Base-by-base conservation (phyloP, 768 basidiomycete genomes). In the Mycena chlorophos region DNA sequence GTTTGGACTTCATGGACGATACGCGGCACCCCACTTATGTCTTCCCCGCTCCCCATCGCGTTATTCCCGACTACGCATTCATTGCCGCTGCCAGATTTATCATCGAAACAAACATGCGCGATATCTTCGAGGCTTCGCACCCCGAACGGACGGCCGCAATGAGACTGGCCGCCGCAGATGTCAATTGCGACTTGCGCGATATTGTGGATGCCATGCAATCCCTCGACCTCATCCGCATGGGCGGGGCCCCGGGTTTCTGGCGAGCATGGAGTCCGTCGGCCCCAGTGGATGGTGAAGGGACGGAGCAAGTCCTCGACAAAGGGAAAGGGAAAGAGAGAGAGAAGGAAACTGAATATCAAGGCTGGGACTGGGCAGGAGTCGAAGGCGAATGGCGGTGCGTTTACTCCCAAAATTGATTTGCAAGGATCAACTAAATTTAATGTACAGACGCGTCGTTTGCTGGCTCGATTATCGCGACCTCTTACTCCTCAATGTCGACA, bases 321-420 rank as follows among this genome's bases (percentile, higher is more conserved):
- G 61, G 67, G 14, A 70, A 68, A 31, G 62, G 61, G 10, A 65
- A 64, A 38, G 62, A 46, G 13, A 60, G 60, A 1, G 58, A 59
- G 2, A 25, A 52, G 10, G 60, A 64, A 27, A 63, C 57, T 22
- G 59, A 66, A 46, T 46, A 26, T 25, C 6, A 65, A 4, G 82
- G 82, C 3, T 83, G 80, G 81, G 82, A 84, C 61, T 85, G 84
- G 83, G 83, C 82, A 1, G 83, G 80, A 6, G 79, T 76, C 2
- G 65, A 72, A 39, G 83, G 83, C 17, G 69, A 74, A 47, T 85
- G 82, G 81, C 73, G 75, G 82, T 82, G 61, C 62, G 79, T 69
- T 3, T 2, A n/a, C n/a, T 10, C 14, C 28, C 45, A 16, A 14
- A 20, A 16, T 26, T 10, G 22, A 12, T 5, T 3, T 42, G 13